Evolutionary conservation across 208 protist genomes (phyloP).

Genomic region (Herpetomonas samuelpessoai): DNA sequence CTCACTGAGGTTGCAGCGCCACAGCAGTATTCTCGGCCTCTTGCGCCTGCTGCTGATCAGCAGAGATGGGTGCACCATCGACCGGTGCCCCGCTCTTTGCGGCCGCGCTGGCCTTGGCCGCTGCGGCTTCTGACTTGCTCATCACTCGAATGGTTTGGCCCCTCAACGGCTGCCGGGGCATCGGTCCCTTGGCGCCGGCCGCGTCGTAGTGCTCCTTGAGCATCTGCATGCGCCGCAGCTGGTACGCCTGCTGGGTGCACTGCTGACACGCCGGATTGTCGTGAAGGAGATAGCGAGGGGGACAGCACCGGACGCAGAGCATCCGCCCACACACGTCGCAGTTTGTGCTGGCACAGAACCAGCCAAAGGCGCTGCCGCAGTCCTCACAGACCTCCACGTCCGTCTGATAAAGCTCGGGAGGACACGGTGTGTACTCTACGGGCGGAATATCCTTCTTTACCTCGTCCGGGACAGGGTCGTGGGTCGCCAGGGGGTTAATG

Average conservation of each 20-base stretch:
- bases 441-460: slow-evolving; percentile 66
- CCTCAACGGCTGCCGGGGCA: background rate
- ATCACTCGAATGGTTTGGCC: background rate
- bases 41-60: too few relatives aligned
- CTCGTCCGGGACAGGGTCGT: slow-evolving; percentile 63
- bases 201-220: slow-evolving; percentile 30
- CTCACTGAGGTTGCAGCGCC: too few relatives aligned
- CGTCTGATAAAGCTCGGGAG: slow-evolving; percentile 22
- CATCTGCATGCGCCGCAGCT: slow-evolving; percentile 30
- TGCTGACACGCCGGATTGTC: slow-evolving; percentile 65
- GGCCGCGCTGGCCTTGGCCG: too few relatives aligned
- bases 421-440: slow-evolving; percentile 55
- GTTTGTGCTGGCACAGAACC: slow-evolving; percentile 66
- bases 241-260: slow-evolving; percentile 59
- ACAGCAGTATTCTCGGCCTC: too few relatives aligned
- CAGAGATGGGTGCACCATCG: too few relatives aligned
- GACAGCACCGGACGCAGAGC: slow-evolving; percentile 75
- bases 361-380: slow-evolving; percentile 62
- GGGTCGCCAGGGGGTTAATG: slow-evolving; percentile 46
- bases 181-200: slow-evolving; percentile 5
- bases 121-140: too few relatives aligned
- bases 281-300: slow-evolving; percentile 52
- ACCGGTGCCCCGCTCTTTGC: too few relatives aligned
- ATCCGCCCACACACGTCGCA: slow-evolving; percentile 81
- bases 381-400: slow-evolving; percentile 48